Evolutionary conservation across 176 grass and related monocot species (phyloP), one percentile per base, ranked within the genome.

Genomic region (Oryza australiensis): DNA sequence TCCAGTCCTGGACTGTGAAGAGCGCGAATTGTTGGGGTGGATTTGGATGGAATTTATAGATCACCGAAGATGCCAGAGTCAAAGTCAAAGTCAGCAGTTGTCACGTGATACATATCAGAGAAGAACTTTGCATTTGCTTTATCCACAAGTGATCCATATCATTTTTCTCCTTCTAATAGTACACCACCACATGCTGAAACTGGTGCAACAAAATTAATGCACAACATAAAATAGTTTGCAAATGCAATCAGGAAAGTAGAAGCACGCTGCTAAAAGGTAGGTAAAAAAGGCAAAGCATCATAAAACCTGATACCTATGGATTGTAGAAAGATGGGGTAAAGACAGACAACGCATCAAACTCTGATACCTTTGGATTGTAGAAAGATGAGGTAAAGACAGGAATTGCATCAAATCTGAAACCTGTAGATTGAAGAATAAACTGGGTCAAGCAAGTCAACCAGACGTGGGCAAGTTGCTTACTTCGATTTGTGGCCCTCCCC

Each of bases 21-120:
- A 43, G 18, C 55, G 87, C 70, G 82, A 43, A 65, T 85, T 76
- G 71, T 65, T 65, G 27, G 76, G 64, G 12, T 41, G 66, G 53
- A 85, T 64, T 30, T 64, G 59, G 51, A 64, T 65, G 70, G 16
- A 59, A 81, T 85, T 85, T 85, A 81, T 85, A 85, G 42, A 20
- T 41, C 70, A 18, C 75, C 26, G 15, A 34, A 46, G 40, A 24
- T 23, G 62, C 16, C 75, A 68, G 43, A 75, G 76, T 79, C 75
- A 45, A 48, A 77, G 64, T 66, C 64, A 20, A 69, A 79, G 68
- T 18, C 49, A 20, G 16, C 16, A 18, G 5, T 79, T 30, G 68
- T 79, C 75, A 37, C 10, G 37, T 33, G 62, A 46, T 79, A 48
- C 62, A 16, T 84, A 27, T 62, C 70, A 24, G 74, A 81, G 42